Base-by-base conservation (phyloP, 306 rosid species). In the Gynostemma pentaphyllum region DNA sequence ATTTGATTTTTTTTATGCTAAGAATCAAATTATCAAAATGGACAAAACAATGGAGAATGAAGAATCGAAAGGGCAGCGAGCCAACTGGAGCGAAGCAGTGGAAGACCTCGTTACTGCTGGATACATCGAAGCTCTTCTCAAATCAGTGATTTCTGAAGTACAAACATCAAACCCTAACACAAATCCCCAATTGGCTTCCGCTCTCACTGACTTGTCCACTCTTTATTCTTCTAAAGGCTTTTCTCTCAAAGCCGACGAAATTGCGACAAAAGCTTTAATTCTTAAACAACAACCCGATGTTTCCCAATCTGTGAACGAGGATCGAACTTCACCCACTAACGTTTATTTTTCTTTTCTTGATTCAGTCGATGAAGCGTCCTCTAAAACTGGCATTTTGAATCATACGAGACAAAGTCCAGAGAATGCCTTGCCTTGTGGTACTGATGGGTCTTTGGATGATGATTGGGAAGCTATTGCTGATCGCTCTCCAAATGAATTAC, bases 401-500 rank as follows among this genome's bases (percentile, higher is more conserved):
- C 80, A 71, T 27, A 18, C 14, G 0, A 48, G 50, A 1, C 72
- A 68, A 30, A 66, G 49, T 15, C 60, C 42, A 30, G 54, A 70
- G 41, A 66, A 51, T 39, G 57, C 76, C 67, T 64, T 68, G 10
- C 37, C 74, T 26, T 32, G 23, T 47, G n/a, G n/a, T n/a, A n/a
- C n/a, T n/a, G 65, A 64, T 44, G 80, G 57, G 40, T 32, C 82
- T 66, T 68, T 76, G 0, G 85, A 85, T 60, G 94, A 88, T 64
- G 96, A 92, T 74, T 92, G 98, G 98, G 98, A 88, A 80, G 95
- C 90, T 67, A 66, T 82, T n/a, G 96, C 87, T 12, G 98, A 92
- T 70, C 75, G 59, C 61, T 30, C 78, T 47, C 84, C 95, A 64
- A 82, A 80, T 53, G 89, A 88, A 62, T 68, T 92, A 57, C 83